Base-by-base conservation (phyloP, 2,329 filamentous ascomycete genomes). In the Fusarium poae region DNA sequence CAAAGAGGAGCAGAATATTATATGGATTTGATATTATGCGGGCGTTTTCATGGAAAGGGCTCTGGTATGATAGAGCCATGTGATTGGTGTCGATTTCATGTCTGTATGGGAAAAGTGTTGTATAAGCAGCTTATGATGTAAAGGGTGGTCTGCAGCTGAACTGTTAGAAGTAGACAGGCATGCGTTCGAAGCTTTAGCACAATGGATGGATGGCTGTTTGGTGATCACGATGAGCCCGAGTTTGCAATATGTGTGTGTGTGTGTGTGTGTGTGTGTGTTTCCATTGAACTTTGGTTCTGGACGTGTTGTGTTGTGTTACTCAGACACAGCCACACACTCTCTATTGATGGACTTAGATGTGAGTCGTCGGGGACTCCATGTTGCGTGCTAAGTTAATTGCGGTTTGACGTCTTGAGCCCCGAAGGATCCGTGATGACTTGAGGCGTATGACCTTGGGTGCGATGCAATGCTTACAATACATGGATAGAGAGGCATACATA, bases 361-460 rank as follows among this genome's bases (percentile, higher is more conserved):
- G 50, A 67, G 66, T 57, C 56, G 61, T 48, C 61, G 50, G 56
- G 51, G 53, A 49, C 52, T 48, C 61, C 61, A 54, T 69, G 51
- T 43, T 43, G 30, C 34, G 52, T 32, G 48, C 53, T 69, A 52
- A 39, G 57, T 57, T 53, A 15, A 12, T 37, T 61, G 34, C 27
- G 37, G 53, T 59, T 50, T 62, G 55, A 57, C 45, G 67, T 65
- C 21, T 61, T 61, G 60, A 62, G 45, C 52, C 60, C 71, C 71
- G 71, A 64, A 58, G 63, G 68, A 73, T 67, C 68, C 71, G 71
- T 68, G 71, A 57, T 66, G 71, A 65, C 59, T 42, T 45, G 52
- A 54, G 53, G 45, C 51, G 59, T 30, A 70, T 70, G 70, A 71
- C 67, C 44, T 48, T 51, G 25, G 45, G 45, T 30, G 40, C 18